phyloP scores from a whole-genome alignment of 345 rosid genomes.

The Luvunga scandens region DNA sequence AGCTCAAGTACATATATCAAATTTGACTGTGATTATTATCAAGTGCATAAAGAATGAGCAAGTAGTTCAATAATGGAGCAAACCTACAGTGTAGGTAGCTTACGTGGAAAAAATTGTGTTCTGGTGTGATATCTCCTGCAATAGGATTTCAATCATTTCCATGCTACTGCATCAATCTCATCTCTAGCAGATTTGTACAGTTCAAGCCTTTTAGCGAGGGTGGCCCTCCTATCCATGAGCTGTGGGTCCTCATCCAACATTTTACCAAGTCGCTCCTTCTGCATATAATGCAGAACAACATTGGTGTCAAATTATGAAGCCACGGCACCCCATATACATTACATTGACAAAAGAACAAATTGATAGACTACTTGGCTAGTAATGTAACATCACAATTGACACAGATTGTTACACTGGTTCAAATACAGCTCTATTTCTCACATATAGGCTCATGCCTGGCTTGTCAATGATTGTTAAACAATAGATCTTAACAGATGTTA shows the following conservation, averaged over 20 bases:
- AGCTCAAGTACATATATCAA: neutral
- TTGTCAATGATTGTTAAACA: neutral
- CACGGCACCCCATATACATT: neutral
- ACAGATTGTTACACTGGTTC: too few relatives aligned
- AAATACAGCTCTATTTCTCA: neutral
- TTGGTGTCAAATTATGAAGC: neutral
- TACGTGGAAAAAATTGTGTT: neutral
- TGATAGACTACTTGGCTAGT: neutral
- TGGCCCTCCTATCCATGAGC: constrained; percentile 79
- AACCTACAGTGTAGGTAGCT: constrained; percentile 2
- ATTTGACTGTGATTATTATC: neutral
- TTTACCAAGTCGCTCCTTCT: constrained; percentile 87
- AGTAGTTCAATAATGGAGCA: constrained; percentile 4
- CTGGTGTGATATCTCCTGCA: neutral
- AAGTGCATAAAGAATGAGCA: constrained; percentile 20
- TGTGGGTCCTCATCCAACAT: constrained; percentile 99
- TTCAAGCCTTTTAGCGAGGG: constrained; percentile 82
- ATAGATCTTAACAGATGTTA: neutral
- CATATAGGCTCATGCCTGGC: neutral
- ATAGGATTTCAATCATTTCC: constrained; percentile 52
- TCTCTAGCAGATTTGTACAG: constrained; percentile 95
- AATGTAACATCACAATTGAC: too few relatives aligned
- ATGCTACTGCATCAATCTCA: constrained; percentile 89
- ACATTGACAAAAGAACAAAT: neutral
- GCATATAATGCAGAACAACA: constrained; percentile 19